These are phyloP conservation scores for Albizia julibrissin DNA, from an alignment of 306 rosid species.

Conservation along the genomic window DNA sequence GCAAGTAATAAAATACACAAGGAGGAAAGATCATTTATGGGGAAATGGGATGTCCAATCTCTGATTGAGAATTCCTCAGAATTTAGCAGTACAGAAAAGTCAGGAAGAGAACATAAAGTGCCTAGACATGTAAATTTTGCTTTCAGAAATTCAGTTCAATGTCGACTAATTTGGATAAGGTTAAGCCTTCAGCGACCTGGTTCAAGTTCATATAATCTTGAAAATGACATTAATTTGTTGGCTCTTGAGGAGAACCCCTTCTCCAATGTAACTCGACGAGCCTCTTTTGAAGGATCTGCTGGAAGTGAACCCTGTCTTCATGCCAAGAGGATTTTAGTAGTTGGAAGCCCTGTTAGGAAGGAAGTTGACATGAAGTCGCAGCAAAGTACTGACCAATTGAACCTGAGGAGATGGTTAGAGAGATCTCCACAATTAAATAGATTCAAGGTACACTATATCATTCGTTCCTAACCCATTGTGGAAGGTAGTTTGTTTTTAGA, in stretches of 20 bases:
- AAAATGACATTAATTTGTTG: conserved; percentile 66
- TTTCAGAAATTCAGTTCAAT: conserved; percentile 78
- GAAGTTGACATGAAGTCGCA: conserved; percentile 59
- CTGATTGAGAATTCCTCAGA: conserved; percentile 68
- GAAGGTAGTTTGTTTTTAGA: conserved; percentile 20
- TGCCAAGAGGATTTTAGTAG: conserved; percentile 87
- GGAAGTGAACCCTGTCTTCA: conserved; percentile 83
- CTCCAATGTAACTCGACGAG: conserved; percentile 66
- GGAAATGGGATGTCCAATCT: conserved; percentile 97
- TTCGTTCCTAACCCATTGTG: conserved; percentile 27
- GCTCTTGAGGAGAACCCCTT: conserved; percentile 93
- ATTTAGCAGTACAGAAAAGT: conserved; percentile 68
- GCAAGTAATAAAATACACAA: conserved; percentile 88
- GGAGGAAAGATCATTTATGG: conserved; percentile 90
- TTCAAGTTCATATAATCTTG: conserved; percentile 76
- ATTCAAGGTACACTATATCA: conserved; percentile 66
- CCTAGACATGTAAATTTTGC: conserved; percentile 84
- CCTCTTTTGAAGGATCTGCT: conserved; percentile 82
- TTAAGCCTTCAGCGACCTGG: conserved; percentile 81
- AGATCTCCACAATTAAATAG: conserved; percentile 77
- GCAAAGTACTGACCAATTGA: conserved; percentile 64
- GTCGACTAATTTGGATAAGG: conserved; percentile 92
- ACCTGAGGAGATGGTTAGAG: conserved; percentile 67
- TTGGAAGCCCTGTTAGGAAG: conserved; percentile 66
- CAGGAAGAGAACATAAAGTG: conserved; percentile 50